Evolutionary conservation across 441 rosid genomes (phyloP).

Genomic region (Populus trichocarpa): DNA sequence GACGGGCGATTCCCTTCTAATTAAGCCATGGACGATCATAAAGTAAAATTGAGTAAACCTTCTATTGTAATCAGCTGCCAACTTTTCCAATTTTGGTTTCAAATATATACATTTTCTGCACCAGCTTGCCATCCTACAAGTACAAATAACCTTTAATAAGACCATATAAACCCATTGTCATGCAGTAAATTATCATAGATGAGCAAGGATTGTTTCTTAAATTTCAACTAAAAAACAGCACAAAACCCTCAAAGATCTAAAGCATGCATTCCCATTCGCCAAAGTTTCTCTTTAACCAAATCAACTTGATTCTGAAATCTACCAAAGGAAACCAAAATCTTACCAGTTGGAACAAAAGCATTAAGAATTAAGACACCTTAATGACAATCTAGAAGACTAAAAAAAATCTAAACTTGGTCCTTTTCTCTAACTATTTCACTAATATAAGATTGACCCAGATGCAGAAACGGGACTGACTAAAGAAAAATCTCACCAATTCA

Average conservation of each 20-base stretch:
- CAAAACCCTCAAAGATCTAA: background rate
- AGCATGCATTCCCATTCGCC: background rate
- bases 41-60: conserved; percentile 44
- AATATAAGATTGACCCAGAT: background rate
- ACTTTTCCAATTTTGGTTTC: conserved; percentile 78
- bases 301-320: no score
- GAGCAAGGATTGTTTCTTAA: background rate
- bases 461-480: background rate
- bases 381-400: background rate
- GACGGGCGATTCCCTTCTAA: background rate
- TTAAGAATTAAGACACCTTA: background rate
- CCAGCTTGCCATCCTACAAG: conserved; percentile 32
- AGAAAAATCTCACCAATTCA: background rate
- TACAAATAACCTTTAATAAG: background rate
- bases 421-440: background rate
- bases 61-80: conserved; percentile 80
- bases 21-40: background rate
- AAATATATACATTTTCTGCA: conserved; percentile 90
- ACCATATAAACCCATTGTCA: background rate
- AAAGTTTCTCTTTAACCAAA: background rate
- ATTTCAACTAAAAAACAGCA: background rate
- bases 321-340: background rate
- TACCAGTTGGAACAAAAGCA: background rate
- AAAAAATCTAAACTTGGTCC: background rate
- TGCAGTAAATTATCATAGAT: background rate